These are phyloP conservation scores for Phycomyces nitens DNA, from an alignment of 192 early-diverging fungal genomes.

Conservation along the genomic window DNA sequence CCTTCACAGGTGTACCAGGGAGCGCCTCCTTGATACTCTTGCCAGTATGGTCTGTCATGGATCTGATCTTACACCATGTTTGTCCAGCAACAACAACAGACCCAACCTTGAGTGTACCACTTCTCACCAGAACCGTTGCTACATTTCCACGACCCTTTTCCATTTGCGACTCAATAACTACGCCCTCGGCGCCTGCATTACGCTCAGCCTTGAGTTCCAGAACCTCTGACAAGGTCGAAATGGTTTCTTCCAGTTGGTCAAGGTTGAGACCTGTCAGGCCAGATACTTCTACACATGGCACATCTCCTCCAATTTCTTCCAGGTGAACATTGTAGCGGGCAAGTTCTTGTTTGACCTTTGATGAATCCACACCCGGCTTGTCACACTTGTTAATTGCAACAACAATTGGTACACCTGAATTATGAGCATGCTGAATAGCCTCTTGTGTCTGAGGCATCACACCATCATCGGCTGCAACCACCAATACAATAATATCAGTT, in stretches of 20 bases:
- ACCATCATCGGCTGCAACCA: conserved; percentile 96
- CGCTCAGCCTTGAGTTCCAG: conserved; percentile 83
- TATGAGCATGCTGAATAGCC: conserved; percentile 87
- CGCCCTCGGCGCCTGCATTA: conserved; percentile 74
- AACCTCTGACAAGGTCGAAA: conserved; percentile 82
- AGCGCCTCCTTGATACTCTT: conserved; percentile 66
- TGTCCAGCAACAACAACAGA: conserved; percentile 81
- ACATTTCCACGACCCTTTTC: conserved; percentile 84
- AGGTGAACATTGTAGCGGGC: conserved; percentile 76
- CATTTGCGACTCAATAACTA: conserved; percentile 84
- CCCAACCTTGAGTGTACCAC: conserved; percentile 81
- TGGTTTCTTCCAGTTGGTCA: conserved; percentile 85
- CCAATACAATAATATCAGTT: conserved; percentile 95
- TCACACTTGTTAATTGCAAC: conserved; percentile 99
- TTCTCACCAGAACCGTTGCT: conserved; percentile 83
- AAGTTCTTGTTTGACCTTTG: conserved; percentile 60
- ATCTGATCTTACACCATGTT: conserved; percentile 82
- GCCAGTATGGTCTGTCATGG: conserved; percentile 79
- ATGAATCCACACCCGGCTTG: conserved; percentile 73
- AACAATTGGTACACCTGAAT: conserved; percentile 83
- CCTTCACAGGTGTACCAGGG: conserved; percentile 81
- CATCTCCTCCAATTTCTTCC: conserved; percentile 92
- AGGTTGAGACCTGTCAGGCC: conserved; percentile 82
- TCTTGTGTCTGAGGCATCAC: conserved; percentile 98
- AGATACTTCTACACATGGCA: conserved; percentile 87